These are phyloP conservation scores for Aspergillus nomiae DNA, from an alignment of 2,329 filamentous ascomycete genomes.

Conservation along the genomic window DNA sequence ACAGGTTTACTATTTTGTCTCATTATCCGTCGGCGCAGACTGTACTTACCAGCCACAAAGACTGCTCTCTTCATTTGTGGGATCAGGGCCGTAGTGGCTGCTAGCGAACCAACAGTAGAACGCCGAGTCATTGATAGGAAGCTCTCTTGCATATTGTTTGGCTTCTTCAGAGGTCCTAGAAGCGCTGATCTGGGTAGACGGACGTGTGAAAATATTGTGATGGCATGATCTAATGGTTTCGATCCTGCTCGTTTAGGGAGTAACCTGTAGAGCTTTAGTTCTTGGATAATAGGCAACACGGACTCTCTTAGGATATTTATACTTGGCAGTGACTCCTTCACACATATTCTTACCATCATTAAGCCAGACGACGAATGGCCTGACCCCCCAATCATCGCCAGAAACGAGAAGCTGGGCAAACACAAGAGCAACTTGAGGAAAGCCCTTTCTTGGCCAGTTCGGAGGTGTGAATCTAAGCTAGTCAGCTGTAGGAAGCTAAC, in stretches of 20 bases:
- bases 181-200: slow-evolving; percentile 17
- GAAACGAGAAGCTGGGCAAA: slow-evolving; percentile 20
- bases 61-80: slow-evolving; percentile 21
- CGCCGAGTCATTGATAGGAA: slow-evolving; percentile 18
- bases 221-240: slow-evolving; percentile 18
- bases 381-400: slow-evolving; percentile 19
- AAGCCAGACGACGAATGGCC: slow-evolving; percentile 21
- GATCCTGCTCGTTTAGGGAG: slow-evolving; percentile 7
- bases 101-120: slow-evolving; percentile 18
- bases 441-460: slow-evolving; percentile 10
- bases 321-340: slow-evolving; percentile 11
- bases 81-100: slow-evolving; percentile 13
- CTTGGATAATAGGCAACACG: neutral
- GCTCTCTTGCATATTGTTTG: slow-evolving; percentile 10
- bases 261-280: neutral
- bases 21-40: slow-evolving; percentile 16
- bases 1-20: slow-evolving; percentile 13
- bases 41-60: slow-evolving; percentile 23
- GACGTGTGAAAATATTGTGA: slow-evolving; percentile 24
- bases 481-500: neutral
- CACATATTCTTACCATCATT: slow-evolving; percentile 20
- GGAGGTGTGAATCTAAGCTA: slow-evolving; percentile 21
- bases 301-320: slow-evolving; percentile 1
- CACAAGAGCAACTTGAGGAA: slow-evolving; percentile 20
- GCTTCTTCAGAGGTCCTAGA: slow-evolving; percentile 15